These are phyloP conservation scores for Hymenoscyphus salicellus DNA, from an alignment of 2,329 filamentous ascomycete species.

Conservation along the genomic window DNA sequence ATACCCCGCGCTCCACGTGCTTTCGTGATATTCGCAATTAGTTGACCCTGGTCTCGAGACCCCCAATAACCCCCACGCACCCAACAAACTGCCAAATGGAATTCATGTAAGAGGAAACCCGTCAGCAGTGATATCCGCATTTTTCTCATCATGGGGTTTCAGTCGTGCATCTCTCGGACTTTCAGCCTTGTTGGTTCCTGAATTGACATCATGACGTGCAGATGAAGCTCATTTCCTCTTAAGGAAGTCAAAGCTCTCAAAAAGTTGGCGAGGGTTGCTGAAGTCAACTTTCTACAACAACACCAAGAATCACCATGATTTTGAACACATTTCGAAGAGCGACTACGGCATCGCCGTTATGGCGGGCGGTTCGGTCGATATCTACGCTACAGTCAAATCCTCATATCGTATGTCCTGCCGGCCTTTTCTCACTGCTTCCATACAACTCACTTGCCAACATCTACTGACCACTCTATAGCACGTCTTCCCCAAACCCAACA, in stretches of 20 bases:
- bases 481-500: constrained; percentile 50
- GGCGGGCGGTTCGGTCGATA: constrained; percentile 16
- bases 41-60: not conserved
- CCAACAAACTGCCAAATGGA: not conserved
- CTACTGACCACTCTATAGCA: constrained; percentile 43
- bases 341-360: constrained; percentile 11
- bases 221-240: constrained; percentile 9
- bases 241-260: constrained; percentile 6
- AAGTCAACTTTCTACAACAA: constrained; percentile 1
- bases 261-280: not conserved
- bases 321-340: constrained; percentile 16
- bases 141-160: not conserved
- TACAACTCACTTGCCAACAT: not conserved
- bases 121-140: constrained; percentile 6
- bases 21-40: not conserved
- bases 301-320: constrained; percentile 17
- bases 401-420: constrained; percentile 27
- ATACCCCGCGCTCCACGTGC: constrained; percentile 4
- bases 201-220: constrained; percentile 19
- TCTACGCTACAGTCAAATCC: constrained; percentile 34
- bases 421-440: not conserved
- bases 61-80: constrained; percentile 2
- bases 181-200: constrained; percentile 18
- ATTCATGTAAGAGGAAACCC: not conserved
- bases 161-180: not conserved